These are phyloP conservation scores for Blepharisma undulans DNA, from an alignment of 169 alveolate species.

Conservation along the genomic window DNA sequence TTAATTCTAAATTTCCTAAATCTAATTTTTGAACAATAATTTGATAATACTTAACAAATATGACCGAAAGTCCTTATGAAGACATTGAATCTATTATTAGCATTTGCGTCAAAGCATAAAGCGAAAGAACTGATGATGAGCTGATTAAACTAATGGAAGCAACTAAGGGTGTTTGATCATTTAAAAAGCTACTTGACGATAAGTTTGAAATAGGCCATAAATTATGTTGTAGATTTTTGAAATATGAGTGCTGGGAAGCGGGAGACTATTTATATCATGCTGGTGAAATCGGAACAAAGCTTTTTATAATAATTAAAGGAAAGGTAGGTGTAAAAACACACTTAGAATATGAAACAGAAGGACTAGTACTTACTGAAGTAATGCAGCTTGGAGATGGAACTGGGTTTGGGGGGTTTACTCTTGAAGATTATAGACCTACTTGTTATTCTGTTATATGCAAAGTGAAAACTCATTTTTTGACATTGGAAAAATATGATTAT, in stretches of 20 bases:
- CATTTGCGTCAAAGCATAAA: too few relatives aligned
- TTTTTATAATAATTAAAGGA: neutral
- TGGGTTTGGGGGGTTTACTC: neutral
- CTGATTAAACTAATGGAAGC: too few relatives aligned
- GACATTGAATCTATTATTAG: too few relatives aligned
- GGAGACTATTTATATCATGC: neutral
- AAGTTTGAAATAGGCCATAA: too few relatives aligned
- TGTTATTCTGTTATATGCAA: neutral
- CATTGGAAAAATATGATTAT: neutral
- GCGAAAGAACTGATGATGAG: too few relatives aligned
- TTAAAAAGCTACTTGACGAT: too few relatives aligned
- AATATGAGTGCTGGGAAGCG: neutral
- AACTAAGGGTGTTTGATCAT: too few relatives aligned
- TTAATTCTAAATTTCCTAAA: too few relatives aligned
- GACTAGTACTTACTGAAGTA: neutral
- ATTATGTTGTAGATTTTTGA: neutral
- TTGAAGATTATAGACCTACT: neutral
- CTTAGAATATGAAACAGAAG: neutral
- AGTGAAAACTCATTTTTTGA: neutral
- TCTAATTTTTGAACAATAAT: too few relatives aligned
- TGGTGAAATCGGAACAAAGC: slow-evolving; percentile 1
- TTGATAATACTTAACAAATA: too few relatives aligned
- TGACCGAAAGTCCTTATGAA: too few relatives aligned
- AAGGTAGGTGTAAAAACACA: neutral
- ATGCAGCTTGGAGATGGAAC: neutral